Percentiles rank a stretch among this genome's conserved stretches.
These are phyloP conservation scores for Aureobasidium lini DNA, from an alignment of 2,329 filamentous ascomycete genomes.

Conservation along the genomic window DNA sequence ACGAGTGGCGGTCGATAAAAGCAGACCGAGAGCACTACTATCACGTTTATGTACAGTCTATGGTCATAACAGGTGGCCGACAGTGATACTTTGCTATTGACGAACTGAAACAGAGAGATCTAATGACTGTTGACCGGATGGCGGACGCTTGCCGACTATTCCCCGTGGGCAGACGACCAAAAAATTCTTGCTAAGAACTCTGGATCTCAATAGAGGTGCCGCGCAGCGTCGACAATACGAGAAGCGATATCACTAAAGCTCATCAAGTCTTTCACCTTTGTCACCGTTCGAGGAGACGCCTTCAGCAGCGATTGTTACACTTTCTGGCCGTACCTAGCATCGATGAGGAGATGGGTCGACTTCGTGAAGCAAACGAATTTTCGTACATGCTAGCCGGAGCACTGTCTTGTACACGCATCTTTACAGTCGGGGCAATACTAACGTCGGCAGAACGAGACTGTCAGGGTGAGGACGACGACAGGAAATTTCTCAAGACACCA, in stretches of 20 bases:
- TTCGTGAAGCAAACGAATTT: conserved; percentile 12
- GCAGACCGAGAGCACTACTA: too few species aligned
- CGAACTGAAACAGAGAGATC: neutral
- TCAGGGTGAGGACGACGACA: conserved; percentile 16
- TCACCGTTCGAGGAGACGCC: conserved; percentile 6
- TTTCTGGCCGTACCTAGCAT: conserved; percentile 18
- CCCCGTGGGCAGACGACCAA: neutral
- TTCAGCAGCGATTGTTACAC: conserved; percentile 17
- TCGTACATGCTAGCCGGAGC: conserved; percentile 1
- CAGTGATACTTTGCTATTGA: too few species aligned
- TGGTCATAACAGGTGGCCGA: too few species aligned
- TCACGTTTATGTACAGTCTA: too few species aligned
- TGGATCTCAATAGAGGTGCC: conserved; percentile 13
- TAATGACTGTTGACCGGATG: neutral
- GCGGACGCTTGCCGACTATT: conserved; percentile 11
- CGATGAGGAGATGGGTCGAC: conserved; percentile 13
- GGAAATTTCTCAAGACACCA: conserved; percentile 16
- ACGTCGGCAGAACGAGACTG: conserved; percentile 14
- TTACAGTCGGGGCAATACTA: conserved; percentile 19
- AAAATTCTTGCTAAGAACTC: conserved; percentile 15
- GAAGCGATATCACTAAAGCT: conserved; percentile 1
- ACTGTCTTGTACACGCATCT: conserved; percentile 14
- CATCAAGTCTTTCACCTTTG: conserved; percentile 13
- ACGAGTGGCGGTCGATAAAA: too few species aligned
- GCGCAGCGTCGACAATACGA: neutral